Evolutionary conservation across 768 basidiomycete genomes (phyloP).

Genomic region (Pleurotus ostreatus): DNA sequence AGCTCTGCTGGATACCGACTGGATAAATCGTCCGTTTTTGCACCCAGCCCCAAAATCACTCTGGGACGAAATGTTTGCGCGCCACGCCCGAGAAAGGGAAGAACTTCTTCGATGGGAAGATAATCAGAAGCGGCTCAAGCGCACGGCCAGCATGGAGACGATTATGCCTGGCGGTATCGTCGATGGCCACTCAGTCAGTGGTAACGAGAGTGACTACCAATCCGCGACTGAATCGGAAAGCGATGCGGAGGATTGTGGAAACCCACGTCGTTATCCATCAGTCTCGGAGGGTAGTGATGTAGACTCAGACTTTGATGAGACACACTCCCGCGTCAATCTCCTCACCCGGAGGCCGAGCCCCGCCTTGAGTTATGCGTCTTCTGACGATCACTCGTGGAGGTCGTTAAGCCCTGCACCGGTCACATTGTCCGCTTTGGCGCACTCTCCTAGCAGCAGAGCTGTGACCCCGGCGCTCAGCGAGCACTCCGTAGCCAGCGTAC

Average conservation of each 20-base stretch:
- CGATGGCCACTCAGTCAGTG: neutral
- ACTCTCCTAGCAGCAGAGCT: neutral
- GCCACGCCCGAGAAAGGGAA: conserved; percentile 56
- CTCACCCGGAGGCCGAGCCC: too few relatives aligned
- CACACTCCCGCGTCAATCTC: too few relatives aligned
- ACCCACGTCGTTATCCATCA: neutral
- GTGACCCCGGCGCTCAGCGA: neutral
- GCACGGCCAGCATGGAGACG: conserved; percentile 39
- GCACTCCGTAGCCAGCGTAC: neutral
- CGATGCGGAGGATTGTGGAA: neutral
- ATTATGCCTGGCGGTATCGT: conserved; percentile 19
- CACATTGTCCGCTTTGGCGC: neutral
- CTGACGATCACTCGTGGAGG: neutral
- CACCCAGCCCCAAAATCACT: conserved; percentile 32
- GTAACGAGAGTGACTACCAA: conserved; percentile 1
- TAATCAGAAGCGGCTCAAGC: conserved; percentile 20
- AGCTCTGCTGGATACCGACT: conserved; percentile 60
- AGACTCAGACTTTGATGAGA: neutral
- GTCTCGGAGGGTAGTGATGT: neutral
- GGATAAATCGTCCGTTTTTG: conserved; percentile 33
- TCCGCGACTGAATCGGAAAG: neutral
- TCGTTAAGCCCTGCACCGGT: neutral
- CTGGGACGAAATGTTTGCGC: conserved; percentile 61
- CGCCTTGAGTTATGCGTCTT: neutral
- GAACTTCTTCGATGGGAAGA: conserved; percentile 52